Percentiles rank a stretch among this genome's conserved stretches.
Conservation (phyloP, 352 stramenopile genomes). For the Globisporangium spiculum region DNA sequence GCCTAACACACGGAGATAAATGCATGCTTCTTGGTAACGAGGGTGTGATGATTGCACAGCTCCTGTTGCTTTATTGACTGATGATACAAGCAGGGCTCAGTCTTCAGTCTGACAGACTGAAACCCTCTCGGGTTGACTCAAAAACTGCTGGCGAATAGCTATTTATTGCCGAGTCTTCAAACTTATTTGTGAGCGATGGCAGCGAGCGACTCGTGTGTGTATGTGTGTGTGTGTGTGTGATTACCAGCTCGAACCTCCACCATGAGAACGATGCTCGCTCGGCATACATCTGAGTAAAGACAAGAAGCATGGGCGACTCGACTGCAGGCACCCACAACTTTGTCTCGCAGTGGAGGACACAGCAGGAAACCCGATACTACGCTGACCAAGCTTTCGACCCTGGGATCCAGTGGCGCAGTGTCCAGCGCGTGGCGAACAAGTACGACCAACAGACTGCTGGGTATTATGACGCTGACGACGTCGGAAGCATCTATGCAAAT, state of each 20-base stretch:
- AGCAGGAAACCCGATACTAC: constrained; percentile 12
- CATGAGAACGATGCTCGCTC: background rate
- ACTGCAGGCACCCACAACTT: constrained; percentile 19
- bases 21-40: background rate
- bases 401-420: constrained; percentile 20
- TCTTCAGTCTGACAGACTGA: background rate
- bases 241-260: background rate
- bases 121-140: background rate
- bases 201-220: too few relatives aligned
- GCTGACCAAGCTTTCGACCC: background rate
- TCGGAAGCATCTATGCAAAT: constrained; percentile 18
- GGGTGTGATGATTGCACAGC: background rate
- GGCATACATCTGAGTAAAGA: background rate
- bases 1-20: background rate
- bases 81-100: background rate
- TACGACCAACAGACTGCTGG: background rate
- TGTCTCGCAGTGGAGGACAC: constrained; percentile 32
- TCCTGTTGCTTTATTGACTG: background rate
- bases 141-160: background rate
- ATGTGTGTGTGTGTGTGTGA: too few relatives aligned
- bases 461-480: constrained; percentile 14
- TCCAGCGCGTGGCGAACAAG: constrained; percentile 24
- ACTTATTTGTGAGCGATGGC: too few relatives aligned
- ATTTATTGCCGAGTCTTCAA: too few relatives aligned
- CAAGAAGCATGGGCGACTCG: constrained; percentile 22